Base-by-base conservation (phyloP, 2,329 filamentous ascomycete genomes). In the Aspergillus novoparasiticus region DNA sequence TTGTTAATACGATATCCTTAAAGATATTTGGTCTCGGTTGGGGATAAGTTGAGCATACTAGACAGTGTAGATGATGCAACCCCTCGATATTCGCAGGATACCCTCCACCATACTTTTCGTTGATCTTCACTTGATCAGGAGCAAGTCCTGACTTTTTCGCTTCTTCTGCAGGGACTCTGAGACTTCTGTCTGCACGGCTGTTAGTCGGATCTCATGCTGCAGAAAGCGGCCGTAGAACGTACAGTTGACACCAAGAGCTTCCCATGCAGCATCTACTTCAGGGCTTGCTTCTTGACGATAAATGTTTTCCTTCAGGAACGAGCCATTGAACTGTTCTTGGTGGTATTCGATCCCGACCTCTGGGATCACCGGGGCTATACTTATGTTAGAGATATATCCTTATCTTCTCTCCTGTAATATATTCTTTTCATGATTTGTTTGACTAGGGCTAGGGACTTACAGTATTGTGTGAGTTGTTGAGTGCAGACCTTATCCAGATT, bases 191-290 rank as follows among this genome's bases (percentile, higher is more conserved):
- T 84, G 34, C 66, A 34, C 6, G 6, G 8, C 16, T n/a, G 32
- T 57, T n/a, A 61, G 58, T 48, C 46, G 6, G 9, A 48, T 10
- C 11, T 41, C 8, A 39, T 6, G 1, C 3, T 30, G 14, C 32
- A 19, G 12, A 53, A 14, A 46, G 23, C 4, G 14, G 1, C 6
- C 23, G 11, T 6, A 16, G 56, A n/a, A 67, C 81, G 65, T 64
- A 86, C 84, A 86, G 19, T 85, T 80, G 0, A 82, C 76, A 11
- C 84, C 85, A 0, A 86, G 66, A 2, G 79, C 78, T 26, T 77
- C 79, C 86, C 87, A 89, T 0, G 86, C 86, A 4, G 79, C 80
- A 64, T 89, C 87, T 0, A 87, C 85, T 57, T 85, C 83, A 0
- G 83, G 81, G 0, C 82, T 78, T 1, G 80, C 83, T 14, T 78